A percentile compares a stretch with the other conserved stretches of the same genome.
Conservation (phyloP, 2,329 filamentous ascomycete genomes). For the Penicillium brevicompactum region DNA sequence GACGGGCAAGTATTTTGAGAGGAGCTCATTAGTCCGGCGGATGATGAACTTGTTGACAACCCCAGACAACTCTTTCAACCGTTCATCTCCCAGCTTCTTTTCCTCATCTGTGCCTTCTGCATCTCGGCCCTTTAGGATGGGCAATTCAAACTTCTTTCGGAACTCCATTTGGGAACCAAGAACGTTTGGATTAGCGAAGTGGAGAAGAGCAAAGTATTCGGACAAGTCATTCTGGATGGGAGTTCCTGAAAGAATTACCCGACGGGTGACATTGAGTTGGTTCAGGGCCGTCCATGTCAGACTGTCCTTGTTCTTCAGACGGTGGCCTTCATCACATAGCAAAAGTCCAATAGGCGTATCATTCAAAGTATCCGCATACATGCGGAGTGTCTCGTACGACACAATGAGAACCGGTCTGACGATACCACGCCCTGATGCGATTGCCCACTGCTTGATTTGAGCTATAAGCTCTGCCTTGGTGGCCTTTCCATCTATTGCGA, state of each 20-base stretch:
- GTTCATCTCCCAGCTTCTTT: slow-evolving; percentile 78
- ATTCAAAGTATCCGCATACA: slow-evolving; percentile 88
- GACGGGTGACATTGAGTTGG: slow-evolving; percentile 81
- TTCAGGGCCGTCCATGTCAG: slow-evolving; percentile 93
- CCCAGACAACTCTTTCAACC: slow-evolving; percentile 75
- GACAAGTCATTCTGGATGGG: slow-evolving; percentile 99
- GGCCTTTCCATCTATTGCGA: slow-evolving; percentile 95
- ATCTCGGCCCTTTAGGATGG: slow-evolving; percentile 88
- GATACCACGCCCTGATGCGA: slow-evolving; percentile 83
- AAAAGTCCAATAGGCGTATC: slow-evolving; percentile 88
- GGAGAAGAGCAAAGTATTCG: slow-evolving; percentile 93
- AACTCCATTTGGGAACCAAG: slow-evolving; percentile 89
- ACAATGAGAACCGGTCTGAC: slow-evolving; percentile 94
- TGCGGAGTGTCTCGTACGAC: slow-evolving; percentile 90
- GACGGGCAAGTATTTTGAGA: slow-evolving; percentile 95
- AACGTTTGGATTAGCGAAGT: slow-evolving; percentile 92
- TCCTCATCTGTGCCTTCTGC: slow-evolving; percentile 84
- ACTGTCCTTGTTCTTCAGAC: slow-evolving; percentile 94
- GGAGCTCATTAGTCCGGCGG: slow-evolving; percentile 92
- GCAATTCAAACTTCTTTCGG: slow-evolving; percentile 88
- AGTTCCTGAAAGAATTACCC: slow-evolving; percentile 94
- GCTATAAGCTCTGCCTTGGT: slow-evolving; percentile 89
- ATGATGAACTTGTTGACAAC: slow-evolving; percentile 99
- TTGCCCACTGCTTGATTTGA: slow-evolving; percentile 93
- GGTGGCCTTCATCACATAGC: slow-evolving; percentile 94